Evolutionary conservation across 2,329 filamentous ascomycete species (phyloP), one percentile per base, ranked within the genome.

Genomic region (Hymenoscyphus albidus): DNA sequence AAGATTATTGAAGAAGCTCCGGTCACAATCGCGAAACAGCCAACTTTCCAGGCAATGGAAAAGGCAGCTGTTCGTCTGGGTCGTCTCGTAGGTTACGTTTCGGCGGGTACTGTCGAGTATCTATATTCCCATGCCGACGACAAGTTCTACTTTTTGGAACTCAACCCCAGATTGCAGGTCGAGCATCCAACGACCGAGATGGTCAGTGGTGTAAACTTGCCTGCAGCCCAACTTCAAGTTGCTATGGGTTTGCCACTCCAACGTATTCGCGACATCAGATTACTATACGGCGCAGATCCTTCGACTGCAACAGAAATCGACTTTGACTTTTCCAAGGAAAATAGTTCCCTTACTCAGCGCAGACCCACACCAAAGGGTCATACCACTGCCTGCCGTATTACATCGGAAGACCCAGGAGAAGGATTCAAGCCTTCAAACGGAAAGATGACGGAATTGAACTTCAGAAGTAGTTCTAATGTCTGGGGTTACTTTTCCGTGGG

Each of bases 401-500:
- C 95, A 32, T 99, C 95, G 0, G 95, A 99, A 79, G 95, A 99
- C 77, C 95, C 95, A 10, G 95, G 96, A 74, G 95, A 99, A 83
- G 95, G 95, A 62, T 99, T 99, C 88, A 99, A 99, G 86, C 95
- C 95, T 65, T 99, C 95, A 57, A 96, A 94, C 75, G 95, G 95
- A 87, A 96, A 94, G 62, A 96, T 99, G 87, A 95, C 98, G 82
- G 95, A 99, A 76, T 83, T 99, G 75, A 99, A 99, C 84, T 99
- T 99, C 87, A 88, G 95, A 76, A 96, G 91, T 82, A 97, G 93
- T 78, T 98, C 95, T 69, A 99, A 99, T 72, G 95, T 98, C 64
- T 99, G 95, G 95, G 95, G 95, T 84, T 99, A 99, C 81, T 99
- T 99, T 87, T 99, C 95, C 62, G 95, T 99, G 78, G 92, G 93